These are phyloP conservation scores for Leptographium radiaticola DNA, from an alignment of 2,329 filamentous ascomycete species.

Conservation along the genomic window DNA sequence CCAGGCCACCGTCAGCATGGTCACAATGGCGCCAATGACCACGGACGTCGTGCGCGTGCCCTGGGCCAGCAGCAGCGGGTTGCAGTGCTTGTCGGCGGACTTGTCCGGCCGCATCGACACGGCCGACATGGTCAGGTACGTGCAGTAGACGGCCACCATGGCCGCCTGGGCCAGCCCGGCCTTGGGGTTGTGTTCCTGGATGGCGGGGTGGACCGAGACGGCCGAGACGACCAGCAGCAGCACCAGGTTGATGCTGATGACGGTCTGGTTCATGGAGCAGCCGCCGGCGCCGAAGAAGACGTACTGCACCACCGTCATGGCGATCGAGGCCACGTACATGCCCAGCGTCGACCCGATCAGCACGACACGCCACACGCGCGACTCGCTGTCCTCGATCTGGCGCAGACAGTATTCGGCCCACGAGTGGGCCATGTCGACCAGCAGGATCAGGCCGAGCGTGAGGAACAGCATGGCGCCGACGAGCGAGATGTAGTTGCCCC, in stretches of 20 bases:
- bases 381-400: constrained; percentile 85
- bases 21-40: constrained; percentile 85
- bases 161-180: constrained; percentile 94
- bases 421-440: constrained; percentile 89
- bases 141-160: constrained; percentile 97
- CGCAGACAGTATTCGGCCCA: constrained; percentile 95
- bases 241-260: constrained; percentile 86
- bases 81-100: constrained; percentile 82
- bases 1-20: constrained; percentile 93
- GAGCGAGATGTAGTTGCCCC: constrained; percentile 89
- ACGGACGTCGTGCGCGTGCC: constrained; percentile 84
- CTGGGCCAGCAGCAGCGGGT: constrained; percentile 74
- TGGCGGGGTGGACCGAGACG: constrained; percentile 75
- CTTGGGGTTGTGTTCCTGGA: constrained; percentile 86
- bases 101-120: constrained; percentile 97
- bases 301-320: constrained; percentile 95
- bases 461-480: constrained; percentile 85
- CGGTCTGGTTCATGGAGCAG: constrained; percentile 93
- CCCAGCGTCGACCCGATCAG: constrained; percentile 83
- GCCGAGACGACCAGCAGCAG: constrained; percentile 69
- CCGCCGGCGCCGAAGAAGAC: constrained; percentile 75
- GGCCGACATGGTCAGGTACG: constrained; percentile 94
- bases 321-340: constrained; percentile 85
- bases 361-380: constrained; percentile 68
- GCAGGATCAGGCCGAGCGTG: constrained; percentile 76